These are phyloP conservation scores for Saturnispora ahearnii DNA, from an alignment of 805 yeast genomes.

Conservation along the genomic window DNA sequence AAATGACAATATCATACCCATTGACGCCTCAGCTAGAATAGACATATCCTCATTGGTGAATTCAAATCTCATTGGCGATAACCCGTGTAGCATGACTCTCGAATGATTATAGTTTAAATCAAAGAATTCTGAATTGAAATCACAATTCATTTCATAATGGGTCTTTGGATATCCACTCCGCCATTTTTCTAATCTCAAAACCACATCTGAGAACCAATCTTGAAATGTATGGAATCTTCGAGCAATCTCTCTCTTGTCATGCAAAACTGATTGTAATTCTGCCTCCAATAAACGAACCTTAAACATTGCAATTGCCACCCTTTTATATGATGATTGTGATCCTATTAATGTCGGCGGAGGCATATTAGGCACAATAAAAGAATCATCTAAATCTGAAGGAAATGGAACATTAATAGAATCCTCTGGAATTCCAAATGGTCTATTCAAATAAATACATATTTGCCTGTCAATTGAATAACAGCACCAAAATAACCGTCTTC, in stretches of 20 bases:
- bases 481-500: slow-evolving; percentile 82
- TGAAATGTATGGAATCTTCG: slow-evolving; percentile 42
- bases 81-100: slow-evolving; percentile 60
- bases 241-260: slow-evolving; percentile 66
- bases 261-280: slow-evolving; percentile 61
- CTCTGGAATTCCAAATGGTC: slow-evolving; percentile 87
- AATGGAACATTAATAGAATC: slow-evolving; percentile 62
- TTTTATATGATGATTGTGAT: slow-evolving; percentile 48
- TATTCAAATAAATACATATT: slow-evolving; percentile 73
- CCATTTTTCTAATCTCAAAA: slow-evolving; percentile 55
- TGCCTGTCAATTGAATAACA: slow-evolving; percentile 81
- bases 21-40: slow-evolving; percentile 53
- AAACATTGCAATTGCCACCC: slow-evolving; percentile 58
- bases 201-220: slow-evolving; percentile 56
- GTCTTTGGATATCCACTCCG: slow-evolving; percentile 45
- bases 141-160: slow-evolving; percentile 55
- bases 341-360: slow-evolving; percentile 32
- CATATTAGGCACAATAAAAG: slow-evolving; percentile 36
- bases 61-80: slow-evolving; percentile 59
- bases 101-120: slow-evolving; percentile 72
- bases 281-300: slow-evolving; percentile 67
- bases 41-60: slow-evolving; percentile 45
- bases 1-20: slow-evolving; percentile 57
- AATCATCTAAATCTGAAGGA: slow-evolving; percentile 71
- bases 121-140: slow-evolving; percentile 63